Evolutionary conservation across 2,329 filamentous ascomycete species (phyloP).

Genomic region (Penicillium corylophilum): DNA sequence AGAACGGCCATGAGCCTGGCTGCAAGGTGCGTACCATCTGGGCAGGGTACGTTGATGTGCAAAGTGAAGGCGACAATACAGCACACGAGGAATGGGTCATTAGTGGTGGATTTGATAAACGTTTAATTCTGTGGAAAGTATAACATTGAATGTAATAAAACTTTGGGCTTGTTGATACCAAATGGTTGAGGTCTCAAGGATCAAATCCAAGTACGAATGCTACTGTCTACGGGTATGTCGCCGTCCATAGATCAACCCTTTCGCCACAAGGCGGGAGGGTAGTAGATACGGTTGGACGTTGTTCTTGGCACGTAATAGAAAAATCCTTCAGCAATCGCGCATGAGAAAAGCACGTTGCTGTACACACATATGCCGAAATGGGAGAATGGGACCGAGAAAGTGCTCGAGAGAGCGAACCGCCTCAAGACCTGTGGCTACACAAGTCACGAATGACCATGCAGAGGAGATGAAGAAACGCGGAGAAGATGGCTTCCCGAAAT

Average conservation of each 20-base stretch:
- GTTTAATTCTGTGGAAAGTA: constrained; percentile 57
- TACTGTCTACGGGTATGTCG: constrained; percentile 38
- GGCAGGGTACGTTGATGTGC: constrained; percentile 47
- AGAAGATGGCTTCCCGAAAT: constrained; percentile 11
- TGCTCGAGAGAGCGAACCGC: background rate
- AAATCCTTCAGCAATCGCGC: constrained; percentile 66
- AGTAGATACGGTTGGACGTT: constrained; percentile 48
- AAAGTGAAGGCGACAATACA: constrained; percentile 22
- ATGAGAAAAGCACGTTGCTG: constrained; percentile 62
- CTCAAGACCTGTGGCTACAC: background rate
- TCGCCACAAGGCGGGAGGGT: constrained; percentile 40
- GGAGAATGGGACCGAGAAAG: background rate
- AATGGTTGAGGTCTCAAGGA: background rate
- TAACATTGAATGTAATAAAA: constrained; percentile 4
- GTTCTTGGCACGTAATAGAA: constrained; percentile 62
- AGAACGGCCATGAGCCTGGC: constrained; percentile 54
- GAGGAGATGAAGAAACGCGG: constrained; percentile 6
- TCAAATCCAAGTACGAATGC: background rate
- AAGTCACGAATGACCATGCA: background rate
- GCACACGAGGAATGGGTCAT: constrained; percentile 54
- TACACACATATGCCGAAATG: constrained; percentile 67
- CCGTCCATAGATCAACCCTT: constrained; percentile 50
- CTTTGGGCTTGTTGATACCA: no score
- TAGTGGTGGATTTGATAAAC: constrained; percentile 65
- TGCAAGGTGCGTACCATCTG: constrained; percentile 60